phyloP scores from a whole-genome alignment of 2,329 filamentous ascomycete species.

The Trichoderma sp. region DNA sequence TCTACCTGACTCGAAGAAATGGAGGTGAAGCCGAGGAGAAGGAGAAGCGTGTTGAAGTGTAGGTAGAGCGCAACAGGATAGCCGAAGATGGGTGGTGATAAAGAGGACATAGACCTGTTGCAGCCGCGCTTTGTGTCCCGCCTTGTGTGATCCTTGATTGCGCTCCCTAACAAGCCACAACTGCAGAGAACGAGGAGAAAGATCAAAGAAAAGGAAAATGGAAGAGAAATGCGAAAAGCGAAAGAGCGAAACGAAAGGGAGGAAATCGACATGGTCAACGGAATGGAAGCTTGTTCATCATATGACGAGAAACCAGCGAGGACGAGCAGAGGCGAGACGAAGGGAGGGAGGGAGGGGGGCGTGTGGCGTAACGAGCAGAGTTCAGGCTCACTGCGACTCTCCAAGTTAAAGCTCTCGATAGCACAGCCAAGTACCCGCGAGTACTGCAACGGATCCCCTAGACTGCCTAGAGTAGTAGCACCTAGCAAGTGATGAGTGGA shows the following conservation, averaged over 20 bases:
- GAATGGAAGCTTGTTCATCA: neutral
- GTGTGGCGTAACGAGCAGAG: neutral
- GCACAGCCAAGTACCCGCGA: no score
- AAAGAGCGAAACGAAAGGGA: neutral
- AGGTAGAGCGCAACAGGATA: neutral
- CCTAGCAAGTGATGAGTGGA: neutral
- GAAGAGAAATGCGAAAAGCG: neutral
- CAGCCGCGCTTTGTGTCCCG: neutral
- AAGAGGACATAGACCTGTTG: neutral
- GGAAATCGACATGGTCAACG: neutral
- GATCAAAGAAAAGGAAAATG: neutral
- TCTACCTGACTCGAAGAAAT: conserved; percentile 4
- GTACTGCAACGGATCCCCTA: neutral
- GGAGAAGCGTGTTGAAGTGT: neutral
- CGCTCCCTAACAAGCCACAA: no score
- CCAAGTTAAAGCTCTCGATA: no score
- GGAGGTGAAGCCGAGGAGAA: neutral
- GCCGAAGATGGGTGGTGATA: no score
- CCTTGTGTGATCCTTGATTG: neutral
- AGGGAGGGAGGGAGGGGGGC: conserved; percentile 12
- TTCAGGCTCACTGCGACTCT: no score
- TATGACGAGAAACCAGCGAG: neutral
- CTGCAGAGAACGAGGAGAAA: neutral
- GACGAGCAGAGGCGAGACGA: neutral
- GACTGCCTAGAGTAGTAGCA: neutral